Conservation (phyloP, 108 stramenopile species). For the Seminavis robusta region DNA sequence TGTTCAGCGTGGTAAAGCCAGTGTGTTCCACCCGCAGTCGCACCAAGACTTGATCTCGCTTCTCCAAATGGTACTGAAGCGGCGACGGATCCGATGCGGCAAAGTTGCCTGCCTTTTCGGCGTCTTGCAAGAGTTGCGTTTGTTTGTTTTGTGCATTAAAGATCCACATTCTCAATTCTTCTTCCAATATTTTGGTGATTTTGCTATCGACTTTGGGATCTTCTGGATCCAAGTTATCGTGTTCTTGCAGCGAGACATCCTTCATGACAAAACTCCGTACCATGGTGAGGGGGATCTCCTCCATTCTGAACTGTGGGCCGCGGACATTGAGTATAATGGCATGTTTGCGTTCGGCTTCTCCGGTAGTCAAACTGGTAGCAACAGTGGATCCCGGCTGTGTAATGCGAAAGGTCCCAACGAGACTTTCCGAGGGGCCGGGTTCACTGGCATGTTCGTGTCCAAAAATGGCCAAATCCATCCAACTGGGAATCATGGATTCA, state of each 20-base stretch:
- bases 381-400: slow-evolving; percentile 94
- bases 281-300: slow-evolving; percentile 67
- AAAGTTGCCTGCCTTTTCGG: slow-evolving; percentile 28
- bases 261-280: slow-evolving; percentile 81
- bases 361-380: slow-evolving; percentile 83
- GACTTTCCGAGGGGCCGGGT: slow-evolving; percentile 78
- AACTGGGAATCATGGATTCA: slow-evolving; percentile 97
- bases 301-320: slow-evolving; percentile 68
- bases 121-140: slow-evolving; percentile 31
- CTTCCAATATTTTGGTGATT: slow-evolving; percentile 54
- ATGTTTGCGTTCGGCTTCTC: slow-evolving; percentile 90
- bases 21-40: slow-evolving; percentile 94
- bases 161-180: slow-evolving; percentile 64
- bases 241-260: slow-evolving; percentile 53
- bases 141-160: slow-evolving; percentile 38
- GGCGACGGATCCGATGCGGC: slow-evolving; percentile 6
- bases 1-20: slow-evolving; percentile 89
- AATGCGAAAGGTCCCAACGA: slow-evolving; percentile 92
- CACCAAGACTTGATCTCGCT: slow-evolving; percentile 85
- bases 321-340: slow-evolving; percentile 81
- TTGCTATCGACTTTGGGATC: slow-evolving; percentile 77
- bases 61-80: slow-evolving; percentile 46
- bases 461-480: slow-evolving; percentile 95
- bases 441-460: slow-evolving; percentile 97
- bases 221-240: slow-evolving; percentile 62